Conservation (phyloP, 2,329 filamentous ascomycete species). For the Neonectria hederae region DNA sequence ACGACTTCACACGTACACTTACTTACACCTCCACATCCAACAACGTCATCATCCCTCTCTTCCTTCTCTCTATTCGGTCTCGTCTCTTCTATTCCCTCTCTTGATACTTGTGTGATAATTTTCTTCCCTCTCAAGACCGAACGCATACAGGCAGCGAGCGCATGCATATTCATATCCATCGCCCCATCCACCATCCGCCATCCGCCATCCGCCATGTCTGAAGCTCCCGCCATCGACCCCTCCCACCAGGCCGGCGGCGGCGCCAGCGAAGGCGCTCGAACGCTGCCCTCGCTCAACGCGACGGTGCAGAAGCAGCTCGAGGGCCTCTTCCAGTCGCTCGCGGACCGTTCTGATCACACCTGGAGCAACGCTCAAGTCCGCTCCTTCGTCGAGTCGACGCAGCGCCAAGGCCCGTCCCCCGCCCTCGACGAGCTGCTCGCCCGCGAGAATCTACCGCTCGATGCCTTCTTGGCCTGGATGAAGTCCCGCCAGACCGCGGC, state of each 20-base stretch:
- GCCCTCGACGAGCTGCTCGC: constrained; percentile 41
- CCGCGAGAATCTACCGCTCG: constrained; percentile 54
- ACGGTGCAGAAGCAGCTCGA: constrained; percentile 55
- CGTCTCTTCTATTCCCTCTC: not conserved
- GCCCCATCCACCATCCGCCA: not conserved
- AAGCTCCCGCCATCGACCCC: constrained; percentile 35
- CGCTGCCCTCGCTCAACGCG: constrained; percentile 53
- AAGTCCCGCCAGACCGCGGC: constrained; percentile 58
- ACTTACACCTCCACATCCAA: not conserved
- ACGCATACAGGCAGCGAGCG: not conserved
- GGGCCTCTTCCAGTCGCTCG: constrained; percentile 57
- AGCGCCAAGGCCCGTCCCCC: constrained; percentile 51
- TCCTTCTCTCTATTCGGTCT: not conserved
- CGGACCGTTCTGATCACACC: constrained; percentile 48
- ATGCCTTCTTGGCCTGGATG: constrained; percentile 65
- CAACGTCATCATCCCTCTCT: not conserved
- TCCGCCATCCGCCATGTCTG: constrained; percentile 27
- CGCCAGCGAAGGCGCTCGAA: constrained; percentile 52
- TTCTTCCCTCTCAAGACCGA: not conserved
- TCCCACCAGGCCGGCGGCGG: constrained; percentile 59
- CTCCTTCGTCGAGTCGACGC: constrained; percentile 58
- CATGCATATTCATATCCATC: not conserved
- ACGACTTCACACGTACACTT: not conserved
- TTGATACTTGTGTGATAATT: not conserved
- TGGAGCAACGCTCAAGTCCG: constrained; percentile 59